Conservation (phyloP, 106 monocot genomes). For the Dioscorea zingiberensis region DNA sequence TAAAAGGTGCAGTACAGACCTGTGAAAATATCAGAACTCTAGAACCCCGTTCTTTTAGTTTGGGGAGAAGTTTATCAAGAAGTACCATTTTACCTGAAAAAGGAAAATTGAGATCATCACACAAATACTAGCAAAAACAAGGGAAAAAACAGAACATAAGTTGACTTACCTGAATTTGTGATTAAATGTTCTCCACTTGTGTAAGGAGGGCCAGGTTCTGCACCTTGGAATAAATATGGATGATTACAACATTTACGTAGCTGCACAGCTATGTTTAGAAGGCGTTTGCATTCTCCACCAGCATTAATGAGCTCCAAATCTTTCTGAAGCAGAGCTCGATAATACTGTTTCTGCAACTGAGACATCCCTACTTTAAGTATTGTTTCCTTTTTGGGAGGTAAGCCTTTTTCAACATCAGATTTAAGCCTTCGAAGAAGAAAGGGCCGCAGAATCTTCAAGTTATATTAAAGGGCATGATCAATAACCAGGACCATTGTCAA, state of each 20-base stretch:
- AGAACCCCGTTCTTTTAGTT: slow-evolving; percentile 78
- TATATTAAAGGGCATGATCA: background rate
- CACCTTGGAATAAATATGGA: slow-evolving; percentile 93
- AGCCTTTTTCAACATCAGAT: slow-evolving; percentile 93
- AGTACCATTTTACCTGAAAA: slow-evolving; percentile 91
- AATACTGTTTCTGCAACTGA: slow-evolving; percentile 93
- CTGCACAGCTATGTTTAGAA: slow-evolving; percentile 95
- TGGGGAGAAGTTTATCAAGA: slow-evolving; percentile 83
- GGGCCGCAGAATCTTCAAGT: slow-evolving; percentile 79
- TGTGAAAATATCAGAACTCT: slow-evolving; percentile 93
- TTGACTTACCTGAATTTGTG: slow-evolving; percentile 48
- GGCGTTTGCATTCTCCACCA: slow-evolving; percentile 85
- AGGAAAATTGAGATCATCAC: background rate
- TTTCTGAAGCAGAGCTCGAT: slow-evolving; percentile 87
- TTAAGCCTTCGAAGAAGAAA: slow-evolving; percentile 92
- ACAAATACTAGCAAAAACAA: background rate
- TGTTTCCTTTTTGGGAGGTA: slow-evolving; percentile 92
- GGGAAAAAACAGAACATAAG: background rate
- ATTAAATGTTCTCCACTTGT: slow-evolving; percentile 78
- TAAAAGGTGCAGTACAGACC: slow-evolving; percentile 7
- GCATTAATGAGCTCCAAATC: slow-evolving; percentile 90
- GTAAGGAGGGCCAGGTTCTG: slow-evolving; percentile 83
- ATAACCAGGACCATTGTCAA: too few species aligned
- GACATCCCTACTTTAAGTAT: slow-evolving; percentile 99
- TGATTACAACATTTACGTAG: slow-evolving; percentile 91